A percentile compares a stretch with the other conserved stretches of the same genome.
Evolutionary conservation across 2,329 filamentous ascomycete genomes (phyloP).

Genomic region (Diaporthe eres): DNA sequence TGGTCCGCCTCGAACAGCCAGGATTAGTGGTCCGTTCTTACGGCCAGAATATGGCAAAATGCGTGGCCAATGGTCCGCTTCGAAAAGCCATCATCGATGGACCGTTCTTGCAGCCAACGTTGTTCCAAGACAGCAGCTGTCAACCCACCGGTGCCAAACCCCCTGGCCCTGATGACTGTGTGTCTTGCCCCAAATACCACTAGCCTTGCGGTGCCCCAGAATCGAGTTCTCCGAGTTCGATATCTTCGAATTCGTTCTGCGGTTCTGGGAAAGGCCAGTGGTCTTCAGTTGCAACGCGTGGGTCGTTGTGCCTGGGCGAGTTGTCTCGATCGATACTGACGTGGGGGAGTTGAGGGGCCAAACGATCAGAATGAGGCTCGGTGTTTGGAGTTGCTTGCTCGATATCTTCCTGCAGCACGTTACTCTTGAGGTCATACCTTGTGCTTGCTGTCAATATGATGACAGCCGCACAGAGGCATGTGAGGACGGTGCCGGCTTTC

Average conservation of each 20-base stretch:
- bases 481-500: too few relatives aligned
- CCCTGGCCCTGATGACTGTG: not conserved
- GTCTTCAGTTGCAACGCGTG: not conserved
- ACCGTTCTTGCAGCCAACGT: not conserved
- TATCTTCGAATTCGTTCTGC: not conserved
- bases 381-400: too few relatives aligned
- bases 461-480: too few relatives aligned
- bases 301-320: not conserved
- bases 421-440: too few relatives aligned
- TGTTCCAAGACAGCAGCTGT: not conserved
- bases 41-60: not conserved
- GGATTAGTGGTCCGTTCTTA: not conserved
- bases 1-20: not conserved
- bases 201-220: not conserved
- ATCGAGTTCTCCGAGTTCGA: not conserved
- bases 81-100: not conserved
- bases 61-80: not conserved
- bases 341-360: too few relatives aligned
- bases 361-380: too few relatives aligned
- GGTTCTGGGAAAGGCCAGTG: not conserved
- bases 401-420: too few relatives aligned
- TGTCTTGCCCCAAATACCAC: not conserved
- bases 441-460: too few relatives aligned
- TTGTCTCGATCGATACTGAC: not conserved
- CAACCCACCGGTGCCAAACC: not conserved